A percentile compares a stretch with the other conserved stretches of the same genome.
These are phyloP conservation scores for Chalciporus pseudorubinellus DNA, from an alignment of 768 basidiomycete species.

Conservation along the genomic window DNA sequence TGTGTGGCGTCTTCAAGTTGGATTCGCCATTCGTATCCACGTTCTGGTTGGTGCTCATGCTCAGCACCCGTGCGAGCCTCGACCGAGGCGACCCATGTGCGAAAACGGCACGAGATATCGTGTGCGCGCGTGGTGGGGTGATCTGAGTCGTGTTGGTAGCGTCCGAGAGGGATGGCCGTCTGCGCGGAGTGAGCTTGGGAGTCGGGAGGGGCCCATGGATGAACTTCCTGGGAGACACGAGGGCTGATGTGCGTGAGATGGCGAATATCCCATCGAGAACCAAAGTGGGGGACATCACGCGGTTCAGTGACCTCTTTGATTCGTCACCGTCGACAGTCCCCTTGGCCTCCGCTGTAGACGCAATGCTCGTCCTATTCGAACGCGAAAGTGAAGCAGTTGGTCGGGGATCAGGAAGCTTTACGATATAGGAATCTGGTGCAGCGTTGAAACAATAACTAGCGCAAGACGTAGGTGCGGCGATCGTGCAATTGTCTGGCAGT, in stretches of 20 bases:
- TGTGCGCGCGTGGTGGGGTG: background rate
- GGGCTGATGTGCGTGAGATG: background rate
- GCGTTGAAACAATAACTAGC: conserved; percentile 3
- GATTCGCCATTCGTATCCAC: background rate
- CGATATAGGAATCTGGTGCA: conserved; percentile 2
- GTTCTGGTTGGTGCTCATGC: background rate
- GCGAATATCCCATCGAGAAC: conserved; percentile 24
- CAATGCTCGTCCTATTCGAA: background rate
- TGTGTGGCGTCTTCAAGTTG: background rate
- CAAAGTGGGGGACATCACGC: conserved; percentile 8
- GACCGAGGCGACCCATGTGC: conserved; percentile 10
- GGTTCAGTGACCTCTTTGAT: background rate
- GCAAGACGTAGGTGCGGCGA: conserved; percentile 6
- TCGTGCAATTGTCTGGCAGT: background rate
- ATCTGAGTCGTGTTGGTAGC: background rate
- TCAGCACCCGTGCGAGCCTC: conserved; percentile 21
- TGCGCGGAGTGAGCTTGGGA: background rate
- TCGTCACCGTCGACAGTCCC: background rate
- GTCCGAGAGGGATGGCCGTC: background rate
- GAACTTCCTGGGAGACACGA: background rate
- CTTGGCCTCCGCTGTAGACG: background rate
- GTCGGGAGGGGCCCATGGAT: background rate
- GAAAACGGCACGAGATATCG: background rate
- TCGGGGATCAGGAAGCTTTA: conserved; percentile 16
- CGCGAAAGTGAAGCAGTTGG: background rate